Evolutionary conservation across 257 asterid genomes (phyloP).

Genomic region (Lycium ferocissimum): DNA sequence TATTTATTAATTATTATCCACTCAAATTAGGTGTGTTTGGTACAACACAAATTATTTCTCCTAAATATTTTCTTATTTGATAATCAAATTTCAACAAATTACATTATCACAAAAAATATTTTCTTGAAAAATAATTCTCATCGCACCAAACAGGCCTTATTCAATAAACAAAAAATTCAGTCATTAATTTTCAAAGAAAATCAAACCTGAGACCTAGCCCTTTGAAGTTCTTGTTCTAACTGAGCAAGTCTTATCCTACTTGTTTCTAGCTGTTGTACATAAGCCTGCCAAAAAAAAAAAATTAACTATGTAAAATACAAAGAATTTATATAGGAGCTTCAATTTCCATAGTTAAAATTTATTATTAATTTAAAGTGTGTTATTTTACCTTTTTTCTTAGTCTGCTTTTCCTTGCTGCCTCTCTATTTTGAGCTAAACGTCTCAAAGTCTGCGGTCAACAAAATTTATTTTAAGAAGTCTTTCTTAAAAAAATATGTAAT

Average conservation of each 20-base stretch:
- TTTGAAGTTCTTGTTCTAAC: conserved; percentile 90
- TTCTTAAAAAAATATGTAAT: neutral
- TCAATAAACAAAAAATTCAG: too few relatives aligned
- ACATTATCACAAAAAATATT: too few relatives aligned
- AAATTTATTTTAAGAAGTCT: neutral
- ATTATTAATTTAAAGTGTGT: neutral
- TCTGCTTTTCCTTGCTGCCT: conserved; percentile 98
- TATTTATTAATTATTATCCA: neutral
- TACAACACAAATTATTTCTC: neutral
- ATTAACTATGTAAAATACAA: neutral
- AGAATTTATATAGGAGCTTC: neutral
- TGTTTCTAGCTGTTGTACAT: conserved; percentile 94
- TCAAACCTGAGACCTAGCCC: conserved; percentile 91
- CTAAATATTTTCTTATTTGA: too few relatives aligned
- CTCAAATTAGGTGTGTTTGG: too few relatives aligned
- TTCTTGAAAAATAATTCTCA: too few relatives aligned
- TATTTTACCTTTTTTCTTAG: conserved; percentile 78
- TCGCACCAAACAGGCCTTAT: neutral
- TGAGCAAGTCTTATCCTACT: conserved; percentile 91
- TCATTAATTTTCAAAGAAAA: conserved; percentile 10
- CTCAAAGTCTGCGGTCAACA: conserved; percentile 67
- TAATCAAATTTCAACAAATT: too few relatives aligned
- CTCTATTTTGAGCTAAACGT: conserved; percentile 97
- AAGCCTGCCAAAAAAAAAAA: conserved; percentile 60
- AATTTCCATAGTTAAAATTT: neutral